phyloP scores from a whole-genome alignment of 2,329 filamentous ascomycete genomes.

The Elsinoe arachidis region DNA sequence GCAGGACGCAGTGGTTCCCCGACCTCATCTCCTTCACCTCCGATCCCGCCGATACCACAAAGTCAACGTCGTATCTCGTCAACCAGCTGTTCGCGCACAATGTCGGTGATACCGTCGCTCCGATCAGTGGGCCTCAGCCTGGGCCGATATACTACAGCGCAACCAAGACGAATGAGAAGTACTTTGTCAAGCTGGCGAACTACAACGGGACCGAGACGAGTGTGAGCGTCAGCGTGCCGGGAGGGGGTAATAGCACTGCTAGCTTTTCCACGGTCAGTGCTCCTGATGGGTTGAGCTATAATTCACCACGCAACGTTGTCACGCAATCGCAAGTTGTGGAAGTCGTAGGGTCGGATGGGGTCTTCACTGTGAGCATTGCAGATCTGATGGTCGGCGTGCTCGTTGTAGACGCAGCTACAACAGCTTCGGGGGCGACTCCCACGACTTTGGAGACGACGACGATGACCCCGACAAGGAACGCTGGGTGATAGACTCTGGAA shows the following conservation, averaged over 20 bases:
- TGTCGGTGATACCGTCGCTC: neutral
- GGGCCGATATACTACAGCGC: neutral
- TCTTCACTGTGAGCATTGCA: too few relatives aligned
- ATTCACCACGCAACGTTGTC: too few relatives aligned
- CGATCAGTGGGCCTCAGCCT: neutral
- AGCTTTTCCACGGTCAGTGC: neutral
- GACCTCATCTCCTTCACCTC: constrained; percentile 32
- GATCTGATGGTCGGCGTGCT: too few relatives aligned
- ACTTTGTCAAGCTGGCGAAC: constrained; percentile 5
- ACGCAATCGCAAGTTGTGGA: too few relatives aligned
- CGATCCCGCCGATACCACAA: constrained; percentile 25
- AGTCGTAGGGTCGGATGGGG: too few relatives aligned
- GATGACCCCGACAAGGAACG: too few relatives aligned
- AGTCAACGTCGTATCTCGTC: constrained; percentile 6
- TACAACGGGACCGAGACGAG: constrained; percentile 5
- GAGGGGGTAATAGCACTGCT: neutral
- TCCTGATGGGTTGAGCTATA: too few relatives aligned
- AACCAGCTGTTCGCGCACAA: constrained; percentile 16
- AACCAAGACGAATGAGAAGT: neutral
- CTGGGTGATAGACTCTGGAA: too few relatives aligned
- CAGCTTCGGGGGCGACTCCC: too few relatives aligned
- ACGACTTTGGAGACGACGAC: neutral
- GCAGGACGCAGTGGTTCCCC: constrained; percentile 21
- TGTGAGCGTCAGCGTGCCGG: neutral
- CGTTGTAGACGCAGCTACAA: too few relatives aligned